Percentiles rank a stretch among this genome's conserved stretches.
Evolutionary conservation across 2,329 filamentous ascomycete species (phyloP).

Genomic region (Stagonosporopsis vannaccii): DNA sequence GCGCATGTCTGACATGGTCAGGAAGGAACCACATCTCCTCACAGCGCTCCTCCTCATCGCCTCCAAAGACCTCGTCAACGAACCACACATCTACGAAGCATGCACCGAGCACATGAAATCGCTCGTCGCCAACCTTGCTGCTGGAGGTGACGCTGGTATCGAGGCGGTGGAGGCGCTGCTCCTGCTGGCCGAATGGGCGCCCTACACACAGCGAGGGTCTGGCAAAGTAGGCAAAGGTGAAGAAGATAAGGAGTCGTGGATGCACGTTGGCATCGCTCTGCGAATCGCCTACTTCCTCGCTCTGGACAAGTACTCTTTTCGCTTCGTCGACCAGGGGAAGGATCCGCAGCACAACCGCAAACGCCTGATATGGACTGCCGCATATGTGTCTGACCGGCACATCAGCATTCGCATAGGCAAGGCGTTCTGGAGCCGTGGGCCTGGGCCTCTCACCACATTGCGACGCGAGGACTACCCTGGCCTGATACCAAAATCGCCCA

Average conservation of each 20-base stretch:
- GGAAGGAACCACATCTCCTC: slow-evolving; percentile 70
- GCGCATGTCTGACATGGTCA: slow-evolving; percentile 63
- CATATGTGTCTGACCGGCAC: slow-evolving; percentile 45
- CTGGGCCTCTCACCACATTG: slow-evolving; percentile 70
- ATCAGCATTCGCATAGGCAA: slow-evolving; percentile 76
- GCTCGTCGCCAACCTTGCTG: slow-evolving; percentile 70
- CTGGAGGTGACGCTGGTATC: slow-evolving; percentile 71
- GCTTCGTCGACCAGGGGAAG: slow-evolving; percentile 65
- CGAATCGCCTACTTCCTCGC: slow-evolving; percentile 74
- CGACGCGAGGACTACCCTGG: slow-evolving; percentile 73
- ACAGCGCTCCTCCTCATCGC: slow-evolving; percentile 75
- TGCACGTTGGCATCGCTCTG: slow-evolving; percentile 75
- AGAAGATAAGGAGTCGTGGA: slow-evolving; percentile 78
- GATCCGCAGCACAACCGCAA: slow-evolving; percentile 68
- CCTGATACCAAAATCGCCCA: slow-evolving; percentile 64
- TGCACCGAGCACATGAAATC: slow-evolving; percentile 75
- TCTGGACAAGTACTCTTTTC: slow-evolving; percentile 72
- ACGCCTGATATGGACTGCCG: slow-evolving; percentile 71
- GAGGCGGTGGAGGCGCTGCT: slow-evolving; percentile 75
- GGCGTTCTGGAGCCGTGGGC: slow-evolving; percentile 76
- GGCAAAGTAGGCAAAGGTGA: slow-evolving; percentile 73
- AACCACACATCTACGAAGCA: slow-evolving; percentile 68
- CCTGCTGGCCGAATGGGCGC: slow-evolving; percentile 76
- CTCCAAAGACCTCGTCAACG: slow-evolving; percentile 72
- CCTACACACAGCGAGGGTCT: slow-evolving; percentile 68